Base-by-base conservation (phyloP, 352 stramenopile species). In the Aphanomyces astaci region DNA sequence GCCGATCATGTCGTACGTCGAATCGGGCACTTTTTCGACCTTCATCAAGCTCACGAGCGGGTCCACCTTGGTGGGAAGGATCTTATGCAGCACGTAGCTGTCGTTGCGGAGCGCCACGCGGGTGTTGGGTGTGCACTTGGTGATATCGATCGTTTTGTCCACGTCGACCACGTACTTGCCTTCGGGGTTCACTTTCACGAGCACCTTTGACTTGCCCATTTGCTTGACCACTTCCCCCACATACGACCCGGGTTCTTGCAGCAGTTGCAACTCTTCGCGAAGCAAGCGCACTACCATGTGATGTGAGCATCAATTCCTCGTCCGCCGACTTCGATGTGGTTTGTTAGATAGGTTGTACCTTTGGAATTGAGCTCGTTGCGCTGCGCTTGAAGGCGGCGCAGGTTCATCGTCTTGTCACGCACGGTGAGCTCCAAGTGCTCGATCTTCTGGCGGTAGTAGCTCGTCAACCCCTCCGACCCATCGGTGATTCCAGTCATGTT, bases 1-100 rank as follows among this genome's bases (percentile, higher is more conserved):
- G 39, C 97, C 97, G 74, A 99, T 98, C 96, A 99, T 99, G 79
- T 99, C 97, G 78, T 99, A 99, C 4, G 97, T 99, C 33, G 96
- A 99, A 84, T 99, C 97, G 0, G 97, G 97, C 25, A 99, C 97
- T 76, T 99, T 98, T 78, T 99, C 98, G 43, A 99, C 91, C 79
- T 97, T 96, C 89, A 97, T 97, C 48, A 97, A 80, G 67, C 84
- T 96, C 67, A 97, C 91, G 22, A 97, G 78, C 51, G 91, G 91
- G 63, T 97, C 91, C 73, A 97, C 79, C 86, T 99, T 99, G 27
- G 97, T 99, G 2, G 98, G 97, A 11, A 99, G 79, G 69, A 99
- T 99, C 81, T 99, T 99, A 81, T 99, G 97, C 33, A 99, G 83
- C 57, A 96, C 96, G 75, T 99, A 99, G 70, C 95, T 99, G 84